Evolutionary conservation across 257 asterid species (phyloP).

Genomic region (Lavandula angustifolia): DNA sequence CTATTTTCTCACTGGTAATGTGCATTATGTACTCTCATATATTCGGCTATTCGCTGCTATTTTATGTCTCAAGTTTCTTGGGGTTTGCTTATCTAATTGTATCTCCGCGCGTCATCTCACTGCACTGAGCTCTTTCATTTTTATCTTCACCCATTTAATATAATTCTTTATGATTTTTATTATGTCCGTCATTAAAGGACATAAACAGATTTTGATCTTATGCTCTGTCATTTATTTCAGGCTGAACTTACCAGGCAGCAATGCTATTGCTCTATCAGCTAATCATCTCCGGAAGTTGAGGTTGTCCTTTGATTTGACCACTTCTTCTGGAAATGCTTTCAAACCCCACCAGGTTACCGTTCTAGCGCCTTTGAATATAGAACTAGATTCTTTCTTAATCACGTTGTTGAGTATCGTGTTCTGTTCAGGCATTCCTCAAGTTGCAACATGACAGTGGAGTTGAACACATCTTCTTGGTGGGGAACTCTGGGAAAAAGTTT

Average conservation of each 20-base stretch:
- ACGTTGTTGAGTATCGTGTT: slow-evolving; percentile 28
- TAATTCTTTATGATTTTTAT: slow-evolving; percentile 10
- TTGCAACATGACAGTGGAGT: slow-evolving; percentile 81
- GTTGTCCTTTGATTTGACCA: slow-evolving; percentile 65
- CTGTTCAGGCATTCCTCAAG: slow-evolving; percentile 78
- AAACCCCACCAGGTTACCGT: slow-evolving; percentile 84
- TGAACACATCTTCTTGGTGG: slow-evolving; percentile 88
- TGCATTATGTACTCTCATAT: slow-evolving; percentile 1
- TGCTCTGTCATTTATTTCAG: slow-evolving; percentile 42
- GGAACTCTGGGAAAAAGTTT: slow-evolving; percentile 63
- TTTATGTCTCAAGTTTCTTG: not conserved
- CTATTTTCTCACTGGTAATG: not conserved
- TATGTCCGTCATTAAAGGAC: slow-evolving; percentile 13
- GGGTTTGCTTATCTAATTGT: slow-evolving; percentile 4
- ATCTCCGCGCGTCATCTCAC: slow-evolving; percentile 14
- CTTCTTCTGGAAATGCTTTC: slow-evolving; percentile 76
- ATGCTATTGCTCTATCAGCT: slow-evolving; percentile 67
- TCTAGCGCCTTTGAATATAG: slow-evolving; percentile 12
- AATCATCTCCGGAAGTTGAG: slow-evolving; percentile 92
- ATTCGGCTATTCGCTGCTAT: not conserved
- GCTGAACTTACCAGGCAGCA: slow-evolving; percentile 59
- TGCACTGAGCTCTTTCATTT: slow-evolving; percentile 16
- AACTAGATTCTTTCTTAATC: slow-evolving; percentile 16
- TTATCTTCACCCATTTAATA: not conserved
- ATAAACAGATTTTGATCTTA: slow-evolving; percentile 17